phyloP scores from a whole-genome alignment of 495 filamentous ascomycete genomes.

The Aspergillus sparsus region DNA sequence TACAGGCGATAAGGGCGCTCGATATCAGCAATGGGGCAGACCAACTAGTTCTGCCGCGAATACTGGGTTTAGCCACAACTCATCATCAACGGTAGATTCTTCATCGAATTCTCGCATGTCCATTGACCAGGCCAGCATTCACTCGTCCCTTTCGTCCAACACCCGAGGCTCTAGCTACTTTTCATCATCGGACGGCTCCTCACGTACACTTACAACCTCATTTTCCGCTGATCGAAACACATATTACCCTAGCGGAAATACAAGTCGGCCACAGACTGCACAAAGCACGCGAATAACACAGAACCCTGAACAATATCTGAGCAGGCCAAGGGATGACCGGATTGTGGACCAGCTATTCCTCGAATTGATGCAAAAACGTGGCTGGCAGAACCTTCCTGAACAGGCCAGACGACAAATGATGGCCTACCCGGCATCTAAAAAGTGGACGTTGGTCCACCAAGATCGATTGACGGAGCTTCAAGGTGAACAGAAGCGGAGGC shows the following conservation, averaged over 20 bases:
- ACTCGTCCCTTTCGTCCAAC: slow-evolving; percentile 60
- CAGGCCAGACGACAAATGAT: slow-evolving; percentile 93
- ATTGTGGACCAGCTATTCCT: slow-evolving; percentile 91
- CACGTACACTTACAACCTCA: slow-evolving; percentile 55
- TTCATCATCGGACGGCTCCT: slow-evolving; percentile 64
- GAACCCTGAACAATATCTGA: slow-evolving; percentile 57
- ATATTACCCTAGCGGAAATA: slow-evolving; percentile 29
- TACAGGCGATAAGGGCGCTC: slow-evolving; percentile 65
- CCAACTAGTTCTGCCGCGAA: slow-evolving; percentile 56
- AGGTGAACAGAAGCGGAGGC: slow-evolving; percentile 85
- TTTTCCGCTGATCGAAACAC: slow-evolving; percentile 44
- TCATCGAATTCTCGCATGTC: slow-evolving; percentile 70
- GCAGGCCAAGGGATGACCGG: slow-evolving; percentile 76
- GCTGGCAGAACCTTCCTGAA: slow-evolving; percentile 95
- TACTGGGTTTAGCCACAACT: slow-evolving; percentile 62
- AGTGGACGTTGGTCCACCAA: slow-evolving; percentile 96
- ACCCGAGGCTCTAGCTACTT: slow-evolving; percentile 65
- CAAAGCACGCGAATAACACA: slow-evolving; percentile 38
- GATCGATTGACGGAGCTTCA: slow-evolving; percentile 92
- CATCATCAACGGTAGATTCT: slow-evolving; percentile 65
- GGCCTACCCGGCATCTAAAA: slow-evolving; percentile 88
- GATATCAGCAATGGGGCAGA: slow-evolving; percentile 73
- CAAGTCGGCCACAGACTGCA: slow-evolving; percentile 42
- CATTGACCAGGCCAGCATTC: slow-evolving; percentile 66
- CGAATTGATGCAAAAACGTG: slow-evolving; percentile 93